A percentile compares a stretch with the other conserved stretches of the same genome.
Conservation (phyloP, 2,329 filamentous ascomycete genomes). For the Parafenestella ontariensis region DNA sequence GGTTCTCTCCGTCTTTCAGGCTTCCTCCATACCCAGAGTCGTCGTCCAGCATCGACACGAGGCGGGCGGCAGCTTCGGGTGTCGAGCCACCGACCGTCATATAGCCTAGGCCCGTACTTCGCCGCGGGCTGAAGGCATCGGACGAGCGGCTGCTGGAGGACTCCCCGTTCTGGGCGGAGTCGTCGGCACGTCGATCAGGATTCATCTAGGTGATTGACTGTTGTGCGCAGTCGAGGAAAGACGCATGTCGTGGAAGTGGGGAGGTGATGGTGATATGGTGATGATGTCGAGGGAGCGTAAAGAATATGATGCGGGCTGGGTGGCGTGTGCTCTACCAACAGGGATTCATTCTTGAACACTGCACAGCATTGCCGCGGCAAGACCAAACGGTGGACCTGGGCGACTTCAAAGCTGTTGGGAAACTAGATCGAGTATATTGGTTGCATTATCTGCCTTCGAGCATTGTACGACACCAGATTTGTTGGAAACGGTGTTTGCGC, state of each 20-base stretch:
- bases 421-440: background rate
- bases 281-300: constrained; percentile 17
- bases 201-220: constrained; percentile 33
- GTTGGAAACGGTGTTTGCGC: background rate
- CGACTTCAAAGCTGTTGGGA: background rate
- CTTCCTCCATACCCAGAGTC: constrained; percentile 95
- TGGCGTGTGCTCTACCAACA: background rate
- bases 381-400: background rate
- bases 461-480: background rate
- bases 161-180: constrained; percentile 32
- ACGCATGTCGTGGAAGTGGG: constrained; percentile 40
- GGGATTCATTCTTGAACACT: background rate
- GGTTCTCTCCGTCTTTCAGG: constrained; percentile 68
- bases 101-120: constrained; percentile 65
- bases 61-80: constrained; percentile 79
- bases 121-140: constrained; percentile 33
- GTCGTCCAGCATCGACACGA: constrained; percentile 81
- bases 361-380: background rate
- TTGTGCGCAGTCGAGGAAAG: constrained; percentile 21
- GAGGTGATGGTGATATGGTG: constrained; percentile 11
- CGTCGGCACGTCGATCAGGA: constrained; percentile 32
- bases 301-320: constrained; percentile 19
- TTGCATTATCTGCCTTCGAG: background rate
- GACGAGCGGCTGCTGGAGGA: constrained; percentile 34
- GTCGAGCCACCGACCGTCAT: constrained; percentile 86